Evolutionary conservation across 2,329 filamentous ascomycete species (phyloP).

Genomic region (Calonectria montana): DNA sequence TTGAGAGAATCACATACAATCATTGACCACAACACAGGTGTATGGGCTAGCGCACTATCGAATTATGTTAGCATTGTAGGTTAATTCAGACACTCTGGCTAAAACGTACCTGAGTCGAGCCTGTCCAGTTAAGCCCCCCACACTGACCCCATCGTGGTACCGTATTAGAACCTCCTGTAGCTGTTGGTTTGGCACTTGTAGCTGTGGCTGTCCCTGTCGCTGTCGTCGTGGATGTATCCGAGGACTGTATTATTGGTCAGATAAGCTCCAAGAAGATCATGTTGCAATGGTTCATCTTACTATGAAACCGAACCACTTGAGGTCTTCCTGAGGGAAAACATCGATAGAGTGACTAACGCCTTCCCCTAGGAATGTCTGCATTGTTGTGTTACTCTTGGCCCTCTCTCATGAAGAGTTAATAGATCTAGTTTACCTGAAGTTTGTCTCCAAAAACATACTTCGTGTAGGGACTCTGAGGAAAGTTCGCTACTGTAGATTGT

Average conservation of each 20-base stretch:
- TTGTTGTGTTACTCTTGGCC: background rate
- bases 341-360: constrained; percentile 34
- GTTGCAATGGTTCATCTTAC: background rate
- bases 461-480: constrained; percentile 51
- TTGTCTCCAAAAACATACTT: constrained; percentile 53
- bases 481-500: constrained; percentile 45
- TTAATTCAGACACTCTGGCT: fast-evolving
- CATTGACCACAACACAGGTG: constrained; percentile 29
- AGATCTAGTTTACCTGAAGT: constrained; percentile 21
- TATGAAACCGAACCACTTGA: constrained; percentile 33
- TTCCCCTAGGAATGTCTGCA: constrained; percentile 30
- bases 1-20: constrained; percentile 17
- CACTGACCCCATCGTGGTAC: constrained; percentile 36
- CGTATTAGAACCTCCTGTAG: constrained; percentile 13
- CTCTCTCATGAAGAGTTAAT: too few species aligned
- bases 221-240: background rate
- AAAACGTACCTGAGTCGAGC: constrained; percentile 22
- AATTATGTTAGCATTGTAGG: background rate
- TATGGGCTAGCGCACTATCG: constrained; percentile 24
- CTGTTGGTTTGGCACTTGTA: background rate
- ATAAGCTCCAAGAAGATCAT: background rate
- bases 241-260: background rate
- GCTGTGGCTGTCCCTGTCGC: constrained; percentile 17
- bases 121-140: constrained; percentile 27
- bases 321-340: constrained; percentile 31